Evolutionary conservation across 768 basidiomycete species (phyloP).

Genomic region (Lactarius hengduanensis): DNA sequence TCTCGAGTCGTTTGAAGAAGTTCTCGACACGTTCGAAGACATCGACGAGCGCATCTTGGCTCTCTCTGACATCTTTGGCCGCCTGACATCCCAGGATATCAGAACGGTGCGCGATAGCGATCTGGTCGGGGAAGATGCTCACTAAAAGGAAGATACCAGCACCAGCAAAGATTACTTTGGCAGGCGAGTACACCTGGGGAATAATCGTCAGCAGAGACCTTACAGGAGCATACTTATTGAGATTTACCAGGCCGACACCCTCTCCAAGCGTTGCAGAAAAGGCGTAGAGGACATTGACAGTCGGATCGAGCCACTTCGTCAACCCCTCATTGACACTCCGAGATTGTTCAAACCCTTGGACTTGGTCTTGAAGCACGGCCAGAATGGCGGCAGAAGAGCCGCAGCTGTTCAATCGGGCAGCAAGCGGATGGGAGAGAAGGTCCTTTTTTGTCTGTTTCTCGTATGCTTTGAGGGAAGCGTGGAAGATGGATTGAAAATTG

Average conservation of each 20-base stretch:
- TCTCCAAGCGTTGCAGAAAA: not conserved
- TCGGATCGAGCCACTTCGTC: not conserved
- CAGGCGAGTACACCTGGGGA: not conserved
- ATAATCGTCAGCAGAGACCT: not conserved
- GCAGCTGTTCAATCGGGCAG: not conserved
- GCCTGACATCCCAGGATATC: not conserved
- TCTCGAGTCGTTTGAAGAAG: conserved; percentile 2
- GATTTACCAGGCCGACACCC: not conserved
- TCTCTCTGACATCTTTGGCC: not conserved
- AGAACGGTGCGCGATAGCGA: not conserved
- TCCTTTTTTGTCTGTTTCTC: not conserved
- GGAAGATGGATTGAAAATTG: not conserved
- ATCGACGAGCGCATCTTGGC: not conserved
- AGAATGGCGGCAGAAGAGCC: not conserved
- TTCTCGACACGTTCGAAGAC: not conserved
- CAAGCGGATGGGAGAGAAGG: not conserved
- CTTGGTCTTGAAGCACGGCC: not conserved
- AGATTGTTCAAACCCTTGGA: not conserved
- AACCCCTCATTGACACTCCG: not conserved
- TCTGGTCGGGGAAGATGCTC: not conserved
- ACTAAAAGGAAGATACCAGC: not conserved
- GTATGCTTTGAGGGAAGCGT: not conserved
- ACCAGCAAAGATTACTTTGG: not conserved
- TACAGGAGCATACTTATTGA: not conserved
- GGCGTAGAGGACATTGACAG: not conserved